Conservation (phyloP, 2,329 filamentous ascomycete genomes). For the Gyromitra esculenta region DNA sequence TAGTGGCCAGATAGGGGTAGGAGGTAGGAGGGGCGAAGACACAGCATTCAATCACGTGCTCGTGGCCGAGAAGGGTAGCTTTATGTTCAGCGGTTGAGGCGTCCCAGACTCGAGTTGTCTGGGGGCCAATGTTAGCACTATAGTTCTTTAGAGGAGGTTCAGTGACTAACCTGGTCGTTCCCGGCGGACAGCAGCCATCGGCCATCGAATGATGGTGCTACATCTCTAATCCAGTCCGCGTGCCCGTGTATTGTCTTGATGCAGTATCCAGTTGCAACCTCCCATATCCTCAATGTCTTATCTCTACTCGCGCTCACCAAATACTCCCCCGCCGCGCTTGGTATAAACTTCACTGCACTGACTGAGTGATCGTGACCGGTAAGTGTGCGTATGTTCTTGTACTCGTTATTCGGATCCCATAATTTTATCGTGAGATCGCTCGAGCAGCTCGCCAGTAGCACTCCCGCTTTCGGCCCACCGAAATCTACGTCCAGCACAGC, state of each 20-base stretch:
- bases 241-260: conserved; percentile 89
- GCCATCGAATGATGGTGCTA: conserved; percentile 83
- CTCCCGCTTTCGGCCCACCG: conserved; percentile 82
- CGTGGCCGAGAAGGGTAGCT: conserved; percentile 82
- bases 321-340: conserved; percentile 81
- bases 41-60: conserved; percentile 86
- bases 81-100: conserved; percentile 78
- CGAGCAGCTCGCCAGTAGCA: conserved; percentile 82
- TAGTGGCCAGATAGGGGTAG: conserved; percentile 77
- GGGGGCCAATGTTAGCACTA: conserved; percentile 27
- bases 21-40: conserved; percentile 81
- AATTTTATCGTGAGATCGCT: conserved; percentile 93
- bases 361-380: conserved; percentile 93
- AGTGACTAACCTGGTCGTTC: conserved; percentile 70
- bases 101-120: conserved; percentile 84
- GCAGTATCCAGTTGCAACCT: conserved; percentile 91
- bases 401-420: conserved; percentile 91
- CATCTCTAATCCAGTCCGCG: conserved; percentile 88
- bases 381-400: conserved; percentile 92
- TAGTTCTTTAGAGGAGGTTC: background rate
- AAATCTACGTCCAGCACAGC: conserved; percentile 89
- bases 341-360: conserved; percentile 86
- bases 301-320: conserved; percentile 88
- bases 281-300: conserved; percentile 87
- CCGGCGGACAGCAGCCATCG: conserved; percentile 83